Evolutionary conservation across 2,329 filamentous ascomycete species (phyloP), one percentile per base, ranked within the genome.

Genomic region (Colletotrichum destructivum): DNA sequence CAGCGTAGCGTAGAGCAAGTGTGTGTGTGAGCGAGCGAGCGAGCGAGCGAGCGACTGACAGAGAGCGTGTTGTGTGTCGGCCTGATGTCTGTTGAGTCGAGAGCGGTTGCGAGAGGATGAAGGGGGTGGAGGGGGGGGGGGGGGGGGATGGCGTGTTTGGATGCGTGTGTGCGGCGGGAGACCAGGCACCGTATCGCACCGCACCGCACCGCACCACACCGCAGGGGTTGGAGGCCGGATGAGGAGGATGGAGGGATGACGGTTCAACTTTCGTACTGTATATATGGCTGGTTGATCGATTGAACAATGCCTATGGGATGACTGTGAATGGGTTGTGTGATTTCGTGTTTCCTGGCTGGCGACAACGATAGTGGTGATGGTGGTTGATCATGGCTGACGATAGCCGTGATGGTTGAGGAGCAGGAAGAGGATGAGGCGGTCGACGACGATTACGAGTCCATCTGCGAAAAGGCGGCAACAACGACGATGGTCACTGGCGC

Each of bases 81-180:
- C 35, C 44, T 18, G 44, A 47, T 21, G 49, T 54, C 26, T 35
- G 26, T 35, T 35, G 51, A 31, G 26, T 54, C 8, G 26, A 26
- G 16, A 8, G 15, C 57, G 57, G 47, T 21, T 2, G 23, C 15
- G 16, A 49, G n/a, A 57, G 38, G n/a, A 35, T 35, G 8, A 35
- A 35, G 31, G 31, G 31, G 31, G 31, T 35, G 31, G 31, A 35
- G n/a, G 47, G n/a, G 47, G 16, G 35, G 35, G n/a, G n/a, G n/a
- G n/a, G n/a, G n/a, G n/a, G n/a, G n/a, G n/a, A 52, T 62, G 49
- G 61, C 21, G 47, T 54, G 46, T 49, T 62, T 63, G 35, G 35
- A 21, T 55, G 23, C 16, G 66, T 59, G 52, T 49, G 66, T 52
- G 38, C 21, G 46, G 49, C 40, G 69, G 69, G 52, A 62, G 40